Evolutionary conservation across 371 early-diverging fungal genomes (phyloP).

Genomic region (Syncephalastrum monosporum): DNA sequence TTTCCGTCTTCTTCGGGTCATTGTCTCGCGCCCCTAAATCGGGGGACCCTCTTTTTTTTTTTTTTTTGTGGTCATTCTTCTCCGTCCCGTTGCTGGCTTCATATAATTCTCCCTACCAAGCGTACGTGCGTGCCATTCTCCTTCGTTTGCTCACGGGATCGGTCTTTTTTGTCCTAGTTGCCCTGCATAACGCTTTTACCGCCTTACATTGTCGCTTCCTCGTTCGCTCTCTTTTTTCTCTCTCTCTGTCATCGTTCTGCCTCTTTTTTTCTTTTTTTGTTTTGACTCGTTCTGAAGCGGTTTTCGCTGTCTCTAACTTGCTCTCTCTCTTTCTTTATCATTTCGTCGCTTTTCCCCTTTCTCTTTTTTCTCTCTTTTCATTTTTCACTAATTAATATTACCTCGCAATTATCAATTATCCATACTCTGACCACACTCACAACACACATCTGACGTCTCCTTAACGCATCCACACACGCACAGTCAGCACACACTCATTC

Average conservation of each 20-base stretch:
- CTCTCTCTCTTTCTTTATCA: conserved; percentile 4
- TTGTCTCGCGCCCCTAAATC: conserved; percentile 2
- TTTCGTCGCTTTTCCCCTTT: conserved; percentile 7
- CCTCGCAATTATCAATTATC: background rate
- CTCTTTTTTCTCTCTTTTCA: conserved; percentile 1
- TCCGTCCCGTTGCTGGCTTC: conserved; percentile 1
- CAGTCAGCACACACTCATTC: no score
- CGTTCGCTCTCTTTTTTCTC: background rate
- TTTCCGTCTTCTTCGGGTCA: conserved; percentile 2
- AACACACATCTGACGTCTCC: no score
- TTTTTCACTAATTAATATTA: background rate
- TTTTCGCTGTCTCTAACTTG: conserved; percentile 2
- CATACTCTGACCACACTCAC: no score
- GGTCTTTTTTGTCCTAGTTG: conserved; percentile 17
- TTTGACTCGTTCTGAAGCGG: background rate
- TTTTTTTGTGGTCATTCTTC: conserved; percentile 7
- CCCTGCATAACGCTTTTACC: conserved; percentile 7
- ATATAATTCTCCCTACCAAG: conserved; percentile 1
- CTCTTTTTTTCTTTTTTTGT: conserved; percentile 5
- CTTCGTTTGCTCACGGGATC: conserved; percentile 6
- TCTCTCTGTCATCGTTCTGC: conserved; percentile 5
- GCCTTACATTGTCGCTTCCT: conserved; percentile 5
- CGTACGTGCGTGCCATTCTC: conserved; percentile 1
- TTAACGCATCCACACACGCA: no score
- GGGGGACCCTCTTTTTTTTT: conserved; percentile 4